Evolutionary conservation across 345 rosid species (phyloP).

Genomic region (Citrus unshiu): DNA sequence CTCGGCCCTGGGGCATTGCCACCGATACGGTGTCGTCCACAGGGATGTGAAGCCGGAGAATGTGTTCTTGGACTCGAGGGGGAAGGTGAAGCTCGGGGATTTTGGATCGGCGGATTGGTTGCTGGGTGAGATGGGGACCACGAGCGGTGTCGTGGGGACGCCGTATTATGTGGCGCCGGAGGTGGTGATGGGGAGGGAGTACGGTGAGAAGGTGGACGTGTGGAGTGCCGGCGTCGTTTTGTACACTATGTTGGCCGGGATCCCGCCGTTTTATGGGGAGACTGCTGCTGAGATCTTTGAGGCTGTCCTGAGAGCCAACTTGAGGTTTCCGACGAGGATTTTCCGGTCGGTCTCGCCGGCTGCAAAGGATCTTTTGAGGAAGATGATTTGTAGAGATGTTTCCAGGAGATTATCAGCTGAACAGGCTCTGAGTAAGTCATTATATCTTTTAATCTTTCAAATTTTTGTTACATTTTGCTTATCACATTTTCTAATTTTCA

Average conservation of each 20-base stretch:
- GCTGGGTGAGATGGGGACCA: conserved; percentile 25
- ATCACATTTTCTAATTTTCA: neutral
- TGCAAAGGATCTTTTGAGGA: conserved; percentile 71
- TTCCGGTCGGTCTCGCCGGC: conserved; percentile 44
- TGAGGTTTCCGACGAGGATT: conserved; percentile 55
- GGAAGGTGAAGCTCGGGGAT: conserved; percentile 50
- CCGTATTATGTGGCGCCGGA: conserved; percentile 90
- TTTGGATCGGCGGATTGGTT: conserved; percentile 70
- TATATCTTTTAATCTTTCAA: neutral
- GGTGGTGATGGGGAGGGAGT: conserved; percentile 63
- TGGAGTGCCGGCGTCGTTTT: conserved; percentile 85
- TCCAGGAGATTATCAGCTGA: conserved; percentile 73
- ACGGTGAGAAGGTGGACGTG: conserved; percentile 71
- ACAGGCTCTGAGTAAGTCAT: conserved; percentile 63
- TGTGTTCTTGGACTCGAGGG: conserved; percentile 42
- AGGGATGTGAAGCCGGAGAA: conserved; percentile 83
- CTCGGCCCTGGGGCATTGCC: conserved; percentile 65
- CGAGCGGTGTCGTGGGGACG: conserved; percentile 67
- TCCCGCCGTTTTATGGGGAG: conserved; percentile 76
- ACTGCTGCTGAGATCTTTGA: conserved; percentile 63
- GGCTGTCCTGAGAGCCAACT: conserved; percentile 59
- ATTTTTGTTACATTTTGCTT: neutral
- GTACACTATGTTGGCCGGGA: conserved; percentile 70
- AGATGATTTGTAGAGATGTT: conserved; percentile 73
- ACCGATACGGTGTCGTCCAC: conserved; percentile 58